Evolutionary conservation across 2,329 filamentous ascomycete genomes (phyloP), one percentile per base, ranked within the genome.

Genomic region (Botrytis medusae): DNA sequence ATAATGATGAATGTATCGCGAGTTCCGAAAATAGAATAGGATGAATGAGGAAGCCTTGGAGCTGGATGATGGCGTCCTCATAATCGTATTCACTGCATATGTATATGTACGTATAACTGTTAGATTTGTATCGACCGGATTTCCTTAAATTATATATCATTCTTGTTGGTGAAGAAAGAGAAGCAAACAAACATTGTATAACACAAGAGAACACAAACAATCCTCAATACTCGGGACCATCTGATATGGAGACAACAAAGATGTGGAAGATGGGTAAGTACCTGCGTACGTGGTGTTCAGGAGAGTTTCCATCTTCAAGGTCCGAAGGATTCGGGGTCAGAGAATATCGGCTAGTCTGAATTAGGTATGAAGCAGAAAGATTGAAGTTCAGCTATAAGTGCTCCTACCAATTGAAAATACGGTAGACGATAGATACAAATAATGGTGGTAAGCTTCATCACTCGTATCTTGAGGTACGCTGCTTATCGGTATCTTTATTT

Each of bases 151-250:
- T 42, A 29, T 71, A 71, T 25, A 64, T 51, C 69, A 71, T 64
- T 29, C 14, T 25, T 25, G 10, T 63, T 37, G 42, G 25, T 42
- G 37, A 51, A 51, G n/a, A 7, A 51, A 68, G 25, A 25, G 25
- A 57, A 64, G 69, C 69, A 71, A 71, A 51, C 42, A 71, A 63
- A 59, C 32, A 54, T 34, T 22, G n/a, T 9, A 69, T 20, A 37
- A n/a, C 29, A 14, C 14, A 25, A 37, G 34, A 25, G 22, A 32
- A 64, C 62, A 16, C 9, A 29, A 54, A 65, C 20, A 65, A 25
- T 20, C 37, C 42, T 37, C 29, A 51, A 3, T 20, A 12, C 8
- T 34, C 12, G 16, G 51, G 6, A 54, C 48, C 14, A 3, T 25
- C n/a, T 37, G 44, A 51, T 14, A 34, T 37, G 3, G 22, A 37